Percentiles rank a stretch among this genome's conserved stretches.
phyloP scores from a whole-genome alignment of 129 eudicot species.

The Helianthus annuus region HanXRQr2.0-SUNRISE NC_035440.2:27858611-27859110 shows the following conservation, averaged over 20 bases:
- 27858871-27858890: slow-evolving; percentile 38
- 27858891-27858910: slow-evolving; percentile 16
- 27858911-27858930: slow-evolving; percentile 12
- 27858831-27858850: slow-evolving; percentile 30
- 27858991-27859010: not conserved
- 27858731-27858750: not conserved
- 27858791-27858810: slow-evolving; percentile 15
- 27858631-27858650: slow-evolving; percentile 35
- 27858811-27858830: slow-evolving; percentile 8
- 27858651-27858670: slow-evolving; percentile 33
- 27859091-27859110: not conserved
- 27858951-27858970: not conserved
- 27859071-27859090: slow-evolving; percentile 12
- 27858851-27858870: slow-evolving; percentile 38
- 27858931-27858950: slow-evolving; percentile 13
- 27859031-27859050: not conserved
- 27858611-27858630: slow-evolving; percentile 42
- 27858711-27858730: not conserved
- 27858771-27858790: not conserved
- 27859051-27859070: not conserved
- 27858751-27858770: not conserved
- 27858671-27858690: slow-evolving; percentile 19
- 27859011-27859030: not conserved
- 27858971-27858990: slow-evolving; percentile 8
- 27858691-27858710: no score